A percentile compares a stretch with the other conserved stretches of the same genome.
phyloP scores from a whole-genome alignment of 331 rosid species.

The Telfairia occidentalis region DNA sequence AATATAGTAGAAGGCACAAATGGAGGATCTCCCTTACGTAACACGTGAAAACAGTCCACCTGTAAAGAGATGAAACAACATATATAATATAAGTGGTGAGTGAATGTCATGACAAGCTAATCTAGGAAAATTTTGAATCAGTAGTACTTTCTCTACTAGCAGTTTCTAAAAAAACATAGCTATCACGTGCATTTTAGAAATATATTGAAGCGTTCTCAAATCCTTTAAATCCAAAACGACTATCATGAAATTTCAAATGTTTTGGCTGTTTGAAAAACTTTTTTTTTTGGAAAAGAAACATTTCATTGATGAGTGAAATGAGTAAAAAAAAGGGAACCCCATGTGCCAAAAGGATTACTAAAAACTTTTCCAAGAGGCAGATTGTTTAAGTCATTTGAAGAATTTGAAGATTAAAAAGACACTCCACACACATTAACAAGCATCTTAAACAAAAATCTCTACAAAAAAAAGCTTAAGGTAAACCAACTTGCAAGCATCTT shows the following conservation, averaged over 20 bases:
- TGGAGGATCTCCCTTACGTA: constrained; percentile 91
- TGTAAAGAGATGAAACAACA: constrained; percentile 22
- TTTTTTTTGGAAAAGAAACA: too few species aligned
- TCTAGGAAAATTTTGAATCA: not conserved
- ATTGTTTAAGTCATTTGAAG: too few species aligned
- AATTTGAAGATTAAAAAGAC: not conserved
- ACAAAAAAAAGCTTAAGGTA: not conserved
- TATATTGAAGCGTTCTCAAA: not conserved
- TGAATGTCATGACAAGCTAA: not conserved
- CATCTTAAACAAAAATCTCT: not conserved
- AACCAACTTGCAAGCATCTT: not conserved
- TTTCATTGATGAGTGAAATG: too few species aligned
- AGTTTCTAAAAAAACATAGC: not conserved
- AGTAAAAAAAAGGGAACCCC: too few species aligned
- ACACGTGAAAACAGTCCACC: constrained; percentile 97
- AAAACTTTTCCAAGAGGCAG: too few species aligned
- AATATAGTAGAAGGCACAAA: constrained; percentile 83
- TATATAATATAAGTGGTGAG: not conserved
- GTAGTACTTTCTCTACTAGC: not conserved
- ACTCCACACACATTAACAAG: not conserved
- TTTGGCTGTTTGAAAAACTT: not conserved
- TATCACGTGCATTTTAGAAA: not conserved
- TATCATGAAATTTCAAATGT: not conserved
- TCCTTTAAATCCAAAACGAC: not conserved
- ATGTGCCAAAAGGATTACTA: too few species aligned